Percentiles rank a stretch among this genome's conserved stretches.
Conservation (phyloP, 495 filamentous ascomycete species). For the Aspergillus indologenus region DNA sequence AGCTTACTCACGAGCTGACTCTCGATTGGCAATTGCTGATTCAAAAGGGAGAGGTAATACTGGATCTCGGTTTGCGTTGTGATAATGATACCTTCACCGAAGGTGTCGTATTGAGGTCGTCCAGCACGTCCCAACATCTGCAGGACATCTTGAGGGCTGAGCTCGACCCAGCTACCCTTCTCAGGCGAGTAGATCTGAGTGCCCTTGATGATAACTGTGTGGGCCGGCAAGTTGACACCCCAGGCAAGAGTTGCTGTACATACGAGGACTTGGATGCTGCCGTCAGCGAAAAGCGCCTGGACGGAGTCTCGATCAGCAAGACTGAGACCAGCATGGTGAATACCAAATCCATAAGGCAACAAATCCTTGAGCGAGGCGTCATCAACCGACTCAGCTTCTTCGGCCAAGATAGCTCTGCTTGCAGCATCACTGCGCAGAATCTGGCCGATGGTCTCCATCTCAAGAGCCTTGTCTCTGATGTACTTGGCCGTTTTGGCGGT, state of each 20-base stretch:
- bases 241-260: constrained; percentile 95
- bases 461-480: constrained; percentile 90
- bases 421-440: constrained; percentile 92
- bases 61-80: constrained; percentile 92
- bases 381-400: constrained; percentile 77
- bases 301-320: constrained; percentile 90
- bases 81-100: constrained; percentile 98
- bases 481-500: constrained; percentile 96
- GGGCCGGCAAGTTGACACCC: constrained; percentile 93
- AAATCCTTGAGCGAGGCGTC: constrained; percentile 92
- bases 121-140: constrained; percentile 99
- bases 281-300: constrained; percentile 89
- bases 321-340: constrained; percentile 97
- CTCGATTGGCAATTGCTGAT: constrained; percentile 96
- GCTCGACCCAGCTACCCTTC: constrained; percentile 97
- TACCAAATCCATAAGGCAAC: constrained; percentile 93
- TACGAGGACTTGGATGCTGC: constrained; percentile 89
- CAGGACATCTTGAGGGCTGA: constrained; percentile 95
- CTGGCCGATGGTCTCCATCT: constrained; percentile 94
- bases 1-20: constrained; percentile 91
- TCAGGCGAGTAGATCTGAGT: constrained; percentile 98
- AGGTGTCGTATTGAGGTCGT: constrained; percentile 94
- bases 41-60: constrained; percentile 93
- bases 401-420: constrained; percentile 79
- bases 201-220: constrained; percentile 96